Conservation (phyloP, 768 basidiomycete genomes). For the Dictyophora rubrovolvata region DNA sequence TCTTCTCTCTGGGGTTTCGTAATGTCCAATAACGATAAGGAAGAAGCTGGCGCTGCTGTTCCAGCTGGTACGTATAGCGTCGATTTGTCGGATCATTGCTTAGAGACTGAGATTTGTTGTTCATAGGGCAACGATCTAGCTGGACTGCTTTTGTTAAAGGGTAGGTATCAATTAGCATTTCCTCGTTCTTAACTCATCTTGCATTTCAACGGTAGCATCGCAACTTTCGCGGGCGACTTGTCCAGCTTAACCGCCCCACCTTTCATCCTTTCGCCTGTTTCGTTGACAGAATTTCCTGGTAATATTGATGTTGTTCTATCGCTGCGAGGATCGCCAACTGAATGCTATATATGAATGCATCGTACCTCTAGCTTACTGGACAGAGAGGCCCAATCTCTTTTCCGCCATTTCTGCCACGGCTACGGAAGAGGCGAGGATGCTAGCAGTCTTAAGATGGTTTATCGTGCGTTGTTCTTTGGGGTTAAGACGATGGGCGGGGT, state of each 20-base stretch:
- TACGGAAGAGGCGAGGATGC: conserved; percentile 60
- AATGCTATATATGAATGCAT: conserved; percentile 1
- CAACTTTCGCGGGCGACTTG: conserved; percentile 80
- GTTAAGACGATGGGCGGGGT: conserved; percentile 21
- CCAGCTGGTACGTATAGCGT: conserved; percentile 7
- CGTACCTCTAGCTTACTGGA: conserved; percentile 76
- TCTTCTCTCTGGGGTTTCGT: too few species aligned
- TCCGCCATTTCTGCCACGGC: conserved; percentile 73
- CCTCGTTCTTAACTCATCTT: neutral
- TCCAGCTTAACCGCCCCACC: conserved; percentile 78
- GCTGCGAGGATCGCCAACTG: neutral
- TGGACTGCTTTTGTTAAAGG: conserved; percentile 91
- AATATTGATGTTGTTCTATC: conserved; percentile 16
- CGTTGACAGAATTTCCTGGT: conserved; percentile 89
- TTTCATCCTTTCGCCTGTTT: conserved; percentile 86
- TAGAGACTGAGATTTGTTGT: conserved; percentile 35
- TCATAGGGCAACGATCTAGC: conserved; percentile 70
- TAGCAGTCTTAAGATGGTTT: conserved; percentile 91
- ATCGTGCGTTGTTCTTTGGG: conserved; percentile 46
- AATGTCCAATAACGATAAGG: conserved; percentile 5
- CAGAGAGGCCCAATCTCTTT: conserved; percentile 86
- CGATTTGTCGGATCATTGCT: neutral
- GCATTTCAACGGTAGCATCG: conserved; percentile 41
- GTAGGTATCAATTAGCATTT: conserved; percentile 34
- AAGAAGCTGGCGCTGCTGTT: conserved; percentile 12